Evolutionary conservation across 345 rosid genomes (phyloP).

Genomic region (Populus pruinosa): DNA sequence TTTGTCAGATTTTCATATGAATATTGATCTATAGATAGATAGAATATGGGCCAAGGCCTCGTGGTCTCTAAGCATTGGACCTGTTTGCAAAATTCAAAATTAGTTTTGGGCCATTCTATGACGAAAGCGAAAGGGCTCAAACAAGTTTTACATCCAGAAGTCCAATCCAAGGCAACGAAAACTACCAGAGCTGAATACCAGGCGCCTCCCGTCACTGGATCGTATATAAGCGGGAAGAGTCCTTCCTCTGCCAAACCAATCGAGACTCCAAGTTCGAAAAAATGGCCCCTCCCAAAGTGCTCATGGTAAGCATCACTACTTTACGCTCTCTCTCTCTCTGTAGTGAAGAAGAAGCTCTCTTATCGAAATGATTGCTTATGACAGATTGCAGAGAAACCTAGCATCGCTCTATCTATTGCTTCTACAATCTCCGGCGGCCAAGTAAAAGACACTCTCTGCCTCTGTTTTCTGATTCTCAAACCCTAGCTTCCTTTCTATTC

Average conservation of each 20-base stretch:
- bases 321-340: no score
- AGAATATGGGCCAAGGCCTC: no score
- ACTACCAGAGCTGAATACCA: not conserved
- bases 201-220: not conserved
- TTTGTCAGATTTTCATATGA: no score
- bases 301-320: slow-evolving; percentile 5
- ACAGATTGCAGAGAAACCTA: slow-evolving; percentile 97
- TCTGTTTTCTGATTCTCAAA: slow-evolving; percentile 1
- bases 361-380: no score
- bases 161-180: not conserved
- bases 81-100: not conserved
- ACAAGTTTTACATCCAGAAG: not conserved
- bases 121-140: no score
- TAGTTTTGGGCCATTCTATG: not conserved
- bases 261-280: not conserved
- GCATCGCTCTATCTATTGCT: slow-evolving; percentile 89
- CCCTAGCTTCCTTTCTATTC: not conserved
- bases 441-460: slow-evolving; percentile 28
- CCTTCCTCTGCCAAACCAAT: not conserved
- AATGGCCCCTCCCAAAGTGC: slow-evolving; percentile 9
- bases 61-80: not conserved
- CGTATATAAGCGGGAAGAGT: not conserved
- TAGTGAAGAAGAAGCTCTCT: no score
- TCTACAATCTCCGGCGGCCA: slow-evolving; percentile 71
- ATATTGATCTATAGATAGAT: no score